A percentile compares a stretch with the other conserved stretches of the same genome.
Conservation (phyloP, 2,329 filamentous ascomycete species). For the Cladobotryum protrusum region DNA sequence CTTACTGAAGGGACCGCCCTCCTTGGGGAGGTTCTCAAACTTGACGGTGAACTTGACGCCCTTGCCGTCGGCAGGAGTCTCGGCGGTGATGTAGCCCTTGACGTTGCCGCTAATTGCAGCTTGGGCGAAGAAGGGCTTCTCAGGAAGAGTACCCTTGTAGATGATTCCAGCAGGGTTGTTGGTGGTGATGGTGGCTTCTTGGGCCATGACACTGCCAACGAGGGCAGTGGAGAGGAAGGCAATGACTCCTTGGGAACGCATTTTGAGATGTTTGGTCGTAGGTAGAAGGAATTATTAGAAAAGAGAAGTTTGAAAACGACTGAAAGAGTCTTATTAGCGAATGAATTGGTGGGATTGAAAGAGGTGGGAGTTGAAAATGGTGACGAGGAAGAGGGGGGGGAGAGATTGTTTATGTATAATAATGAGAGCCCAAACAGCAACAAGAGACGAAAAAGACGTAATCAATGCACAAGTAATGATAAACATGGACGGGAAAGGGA, state of each 20-base stretch:
- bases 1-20: slow-evolving; percentile 55
- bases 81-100: slow-evolving; percentile 45
- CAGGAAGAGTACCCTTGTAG: slow-evolving; percentile 52
- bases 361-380: neutral
- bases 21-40: slow-evolving; percentile 52
- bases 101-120: slow-evolving; percentile 46
- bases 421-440: too few relatives aligned
- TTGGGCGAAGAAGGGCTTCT: slow-evolving; percentile 43
- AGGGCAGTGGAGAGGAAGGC: slow-evolving; percentile 23
- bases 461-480: neutral
- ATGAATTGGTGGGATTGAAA: neutral
- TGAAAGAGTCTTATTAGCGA: too few relatives aligned
- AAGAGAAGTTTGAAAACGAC: neutral
- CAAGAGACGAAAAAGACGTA: too few relatives aligned
- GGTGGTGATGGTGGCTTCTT: slow-evolving; percentile 44
- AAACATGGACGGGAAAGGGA: too few relatives aligned
- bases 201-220: slow-evolving; percentile 22
- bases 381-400: too few relatives aligned
- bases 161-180: slow-evolving; percentile 50
- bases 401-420: too few relatives aligned
- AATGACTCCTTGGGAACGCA: slow-evolving; percentile 12
- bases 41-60: slow-evolving; percentile 51
- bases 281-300: neutral
- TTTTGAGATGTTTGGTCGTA: neutral
- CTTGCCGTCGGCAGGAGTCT: slow-evolving; percentile 40